phyloP scores from a whole-genome alignment of 2,329 filamentous ascomycete species.

The Lanzia echinophila region DNA sequence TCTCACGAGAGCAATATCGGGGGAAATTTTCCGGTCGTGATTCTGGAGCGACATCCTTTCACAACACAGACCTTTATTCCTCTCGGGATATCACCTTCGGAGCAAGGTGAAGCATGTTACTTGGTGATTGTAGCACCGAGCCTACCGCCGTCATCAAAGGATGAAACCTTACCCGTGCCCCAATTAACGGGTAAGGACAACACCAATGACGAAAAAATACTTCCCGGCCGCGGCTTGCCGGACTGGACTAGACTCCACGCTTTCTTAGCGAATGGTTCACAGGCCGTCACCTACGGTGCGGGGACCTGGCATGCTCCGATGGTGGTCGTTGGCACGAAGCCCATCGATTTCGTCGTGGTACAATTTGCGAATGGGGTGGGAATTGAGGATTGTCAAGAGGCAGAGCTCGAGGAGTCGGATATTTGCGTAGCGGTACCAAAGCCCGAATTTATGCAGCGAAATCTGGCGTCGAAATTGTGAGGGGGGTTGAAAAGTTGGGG shows the following conservation, averaged over 20 bases:
- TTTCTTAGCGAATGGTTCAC: slow-evolving; percentile 69
- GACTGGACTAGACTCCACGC: slow-evolving; percentile 65
- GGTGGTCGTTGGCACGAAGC: slow-evolving; percentile 67
- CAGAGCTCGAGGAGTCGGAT: slow-evolving; percentile 31
- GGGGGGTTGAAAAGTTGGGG: neutral
- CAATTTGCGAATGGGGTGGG: slow-evolving; percentile 82
- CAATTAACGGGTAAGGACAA: too few species aligned
- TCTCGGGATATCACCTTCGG: slow-evolving; percentile 48
- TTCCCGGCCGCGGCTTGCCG: slow-evolving; percentile 44
- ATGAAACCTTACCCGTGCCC: slow-evolving; percentile 35
- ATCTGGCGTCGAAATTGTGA: slow-evolving; percentile 13
- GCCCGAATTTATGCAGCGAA: neutral
- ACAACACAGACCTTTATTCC: slow-evolving; percentile 93
- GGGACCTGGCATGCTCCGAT: slow-evolving; percentile 96
- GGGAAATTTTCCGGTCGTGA: slow-evolving; percentile 54
- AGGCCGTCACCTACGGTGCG: slow-evolving; percentile 86
- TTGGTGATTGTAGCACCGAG: slow-evolving; percentile 87
- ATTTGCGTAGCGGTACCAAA: slow-evolving; percentile 20
- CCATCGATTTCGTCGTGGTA: slow-evolving; percentile 80
- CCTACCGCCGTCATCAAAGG: slow-evolving; percentile 40
- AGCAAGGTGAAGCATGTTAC: slow-evolving; percentile 48
- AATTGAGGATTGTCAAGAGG: slow-evolving; percentile 84
- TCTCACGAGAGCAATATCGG: slow-evolving; percentile 16
- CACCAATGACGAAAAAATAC: slow-evolving; percentile 1
- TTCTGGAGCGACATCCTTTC: slow-evolving; percentile 88